phyloP scores from a whole-genome alignment of 2,329 filamentous ascomycete species.

The Diplodia seriata region DNA sequence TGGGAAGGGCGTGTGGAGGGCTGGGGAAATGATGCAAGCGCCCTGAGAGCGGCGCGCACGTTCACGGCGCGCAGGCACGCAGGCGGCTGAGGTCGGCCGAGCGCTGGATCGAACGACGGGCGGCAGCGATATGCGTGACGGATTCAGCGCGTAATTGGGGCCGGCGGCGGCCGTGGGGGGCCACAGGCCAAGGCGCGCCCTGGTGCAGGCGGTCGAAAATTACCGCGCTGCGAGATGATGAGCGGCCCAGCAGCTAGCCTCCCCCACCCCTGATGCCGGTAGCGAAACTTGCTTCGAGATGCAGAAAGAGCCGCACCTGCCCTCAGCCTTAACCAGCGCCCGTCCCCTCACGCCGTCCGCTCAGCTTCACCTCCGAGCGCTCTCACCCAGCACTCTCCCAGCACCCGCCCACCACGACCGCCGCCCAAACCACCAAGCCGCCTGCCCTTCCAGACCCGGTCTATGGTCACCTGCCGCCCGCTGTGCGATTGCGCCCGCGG shows the following conservation, averaged over 20 bases:
- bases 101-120: slow-evolving; percentile 23
- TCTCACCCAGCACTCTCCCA: not conserved
- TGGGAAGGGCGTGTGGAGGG: slow-evolving; percentile 11
- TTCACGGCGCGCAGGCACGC: slow-evolving; percentile 12
- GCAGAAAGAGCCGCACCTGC: slow-evolving; percentile 27
- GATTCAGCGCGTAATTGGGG: slow-evolving; percentile 27
- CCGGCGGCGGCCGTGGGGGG: slow-evolving; percentile 28
- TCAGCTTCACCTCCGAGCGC: not conserved
- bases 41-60: slow-evolving; percentile 1
- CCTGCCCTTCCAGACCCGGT: too few species aligned
- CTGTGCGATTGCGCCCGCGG: slow-evolving; percentile 10
- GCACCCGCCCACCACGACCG: not conserved
- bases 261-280: slow-evolving; percentile 25
- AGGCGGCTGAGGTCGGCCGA: slow-evolving; percentile 16
- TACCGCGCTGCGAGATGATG: slow-evolving; percentile 18
- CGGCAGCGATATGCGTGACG: slow-evolving; percentile 15
- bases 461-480: slow-evolving; percentile 1
- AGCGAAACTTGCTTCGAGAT: slow-evolving; percentile 28
- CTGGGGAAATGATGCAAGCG: slow-evolving; percentile 19
- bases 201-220: slow-evolving; percentile 9
- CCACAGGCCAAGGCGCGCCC: slow-evolving; percentile 14
- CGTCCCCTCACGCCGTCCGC: not conserved
- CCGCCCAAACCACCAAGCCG: not conserved
- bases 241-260: not conserved
- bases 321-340: slow-evolving; percentile 24